Conservation (phyloP, 805 yeast genomes). For the Candida montana region DNA sequence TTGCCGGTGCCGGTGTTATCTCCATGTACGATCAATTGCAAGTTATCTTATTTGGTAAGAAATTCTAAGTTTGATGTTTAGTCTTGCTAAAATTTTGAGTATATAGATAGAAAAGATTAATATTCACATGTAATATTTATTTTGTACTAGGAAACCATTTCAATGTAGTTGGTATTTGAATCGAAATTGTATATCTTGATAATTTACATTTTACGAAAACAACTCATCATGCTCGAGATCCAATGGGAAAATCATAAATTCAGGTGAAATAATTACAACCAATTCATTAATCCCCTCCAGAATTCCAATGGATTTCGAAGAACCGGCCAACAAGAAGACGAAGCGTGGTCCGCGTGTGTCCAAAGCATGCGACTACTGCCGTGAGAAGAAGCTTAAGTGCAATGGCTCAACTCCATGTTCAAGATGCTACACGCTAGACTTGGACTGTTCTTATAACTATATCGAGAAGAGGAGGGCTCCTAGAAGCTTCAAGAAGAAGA, state of each 20-base stretch:
- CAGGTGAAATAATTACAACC: too few relatives aligned
- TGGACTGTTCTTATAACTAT: constrained; percentile 76
- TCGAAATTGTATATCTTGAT: too few relatives aligned
- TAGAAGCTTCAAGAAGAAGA: not conserved
- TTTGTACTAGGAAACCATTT: constrained; percentile 1
- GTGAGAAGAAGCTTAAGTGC: constrained; percentile 72
- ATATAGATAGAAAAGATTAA: constrained; percentile 8
- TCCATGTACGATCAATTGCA: constrained; percentile 97
- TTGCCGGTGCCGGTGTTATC: constrained; percentile 99
- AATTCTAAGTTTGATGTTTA: constrained; percentile 52
- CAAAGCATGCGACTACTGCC: constrained; percentile 43
- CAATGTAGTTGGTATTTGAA: constrained; percentile 3
- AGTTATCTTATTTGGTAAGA: constrained; percentile 92
- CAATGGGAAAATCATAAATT: too few relatives aligned
- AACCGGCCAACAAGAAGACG: not conserved
- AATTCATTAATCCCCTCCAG: too few relatives aligned
- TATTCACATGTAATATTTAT: constrained; percentile 15
- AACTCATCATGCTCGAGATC: too few relatives aligned
- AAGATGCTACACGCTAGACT: constrained; percentile 76
- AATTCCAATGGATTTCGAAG: not conserved
- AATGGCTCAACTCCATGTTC: constrained; percentile 75
- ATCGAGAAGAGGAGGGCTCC: constrained; percentile 43
- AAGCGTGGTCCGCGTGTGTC: constrained; percentile 25
- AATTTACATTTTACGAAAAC: too few relatives aligned
- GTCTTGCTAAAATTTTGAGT: constrained; percentile 8